Base-by-base conservation (phyloP, 352 stramenopile genomes). In the Aphanomyces euteiches region DNA sequence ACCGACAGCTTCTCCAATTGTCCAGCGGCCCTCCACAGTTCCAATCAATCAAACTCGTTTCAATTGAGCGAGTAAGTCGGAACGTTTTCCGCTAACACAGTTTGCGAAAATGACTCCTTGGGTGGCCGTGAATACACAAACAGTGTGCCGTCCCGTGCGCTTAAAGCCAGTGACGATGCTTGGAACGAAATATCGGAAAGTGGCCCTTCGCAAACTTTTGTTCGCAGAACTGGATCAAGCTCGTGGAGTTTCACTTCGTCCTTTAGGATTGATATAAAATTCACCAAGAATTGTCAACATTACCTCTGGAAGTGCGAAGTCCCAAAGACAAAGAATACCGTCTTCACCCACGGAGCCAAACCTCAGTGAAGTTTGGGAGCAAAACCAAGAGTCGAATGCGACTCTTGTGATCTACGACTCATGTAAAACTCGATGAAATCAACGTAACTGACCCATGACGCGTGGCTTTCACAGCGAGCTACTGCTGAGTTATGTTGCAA, bases 281-380 rank as follows among this genome's bases (percentile, higher is more conserved):
- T n/a, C 39, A 60, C 54, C 10, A 10, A 60, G 10, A 53, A 50
- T 61, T 19, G 7, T 12, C 5, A 40, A 1, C 19, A n/a, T 13
- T 47, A 56, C 64, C 8, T 70, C 4, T 17, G 45, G 19, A 39
- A 63, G 45, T 6, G 47, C 28, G 4, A 70, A 54, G 54, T 70
- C 64, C 64, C 64, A 70, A 15, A 70, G 40, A 53, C 47, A 63
- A 7, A 70, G 47, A 21, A 70, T 43, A 21, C 64, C 64, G 40
- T 70, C 64, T 70, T 70, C 64, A 17, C 64, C 64, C 5, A 70
- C 64, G 5, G 64, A 70, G 5, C 50, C 64, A 50, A 70, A 70
- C 10, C 64, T 47, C 4, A 70, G 36, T 13, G 19, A 4, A 7
- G 45, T 63, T 15, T 28, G 64, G 17, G 64, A 70, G 5, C 15